A percentile compares a stretch with the other conserved stretches of the same genome.
These are phyloP conservation scores for Neopestalotiopsis sp. DNA, from an alignment of 2,329 filamentous ascomycete genomes.

Conservation along the genomic window DNA sequence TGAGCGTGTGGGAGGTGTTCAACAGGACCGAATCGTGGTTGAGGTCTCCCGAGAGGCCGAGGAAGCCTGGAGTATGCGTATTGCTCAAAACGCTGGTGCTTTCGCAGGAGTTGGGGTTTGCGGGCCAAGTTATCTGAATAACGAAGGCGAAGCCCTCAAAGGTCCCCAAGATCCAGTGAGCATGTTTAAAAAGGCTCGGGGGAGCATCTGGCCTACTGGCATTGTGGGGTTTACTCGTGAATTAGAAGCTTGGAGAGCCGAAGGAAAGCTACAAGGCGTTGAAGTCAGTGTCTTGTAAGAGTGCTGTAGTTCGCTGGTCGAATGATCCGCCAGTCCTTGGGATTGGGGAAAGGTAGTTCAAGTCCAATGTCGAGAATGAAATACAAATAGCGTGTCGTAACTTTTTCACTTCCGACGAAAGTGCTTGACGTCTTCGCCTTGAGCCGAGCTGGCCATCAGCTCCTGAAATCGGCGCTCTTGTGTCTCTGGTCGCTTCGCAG, in stretches of 20 bases:
- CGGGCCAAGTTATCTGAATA: slow-evolving; percentile 9
- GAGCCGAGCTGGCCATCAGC: slow-evolving; percentile 15
- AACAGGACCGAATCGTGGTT: background rate
- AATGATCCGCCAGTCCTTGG: background rate
- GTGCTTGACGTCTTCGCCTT: slow-evolving; percentile 15
- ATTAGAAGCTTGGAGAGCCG: slow-evolving; percentile 12
- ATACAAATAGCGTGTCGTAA: background rate
- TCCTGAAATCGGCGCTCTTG: slow-evolving; percentile 18
- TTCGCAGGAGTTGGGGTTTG: background rate
- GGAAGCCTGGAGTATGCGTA: slow-evolving; percentile 10
- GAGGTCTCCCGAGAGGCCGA: slow-evolving; percentile 10
- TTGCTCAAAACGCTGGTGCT: slow-evolving; percentile 2
- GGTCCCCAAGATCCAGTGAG: background rate
- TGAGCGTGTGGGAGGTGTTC: background rate
- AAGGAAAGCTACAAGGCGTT: slow-evolving; percentile 12
- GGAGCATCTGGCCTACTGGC: slow-evolving; percentile 4
- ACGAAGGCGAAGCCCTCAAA: slow-evolving; percentile 11
- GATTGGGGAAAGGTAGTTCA: background rate
- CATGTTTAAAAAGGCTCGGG: slow-evolving; percentile 9
- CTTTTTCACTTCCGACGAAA: slow-evolving; percentile 1
- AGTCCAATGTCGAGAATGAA: background rate
- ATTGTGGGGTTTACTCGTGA: slow-evolving; percentile 8
- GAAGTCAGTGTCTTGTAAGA: slow-evolving; percentile 1
- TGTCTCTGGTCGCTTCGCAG: slow-evolving; percentile 18
- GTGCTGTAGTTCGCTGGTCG: background rate